Evolutionary conservation across 2,329 filamentous ascomycete genomes (phyloP), one percentile per base, ranked within the genome.

Genomic region (Aspergillus ochraceoroseus): DNA sequence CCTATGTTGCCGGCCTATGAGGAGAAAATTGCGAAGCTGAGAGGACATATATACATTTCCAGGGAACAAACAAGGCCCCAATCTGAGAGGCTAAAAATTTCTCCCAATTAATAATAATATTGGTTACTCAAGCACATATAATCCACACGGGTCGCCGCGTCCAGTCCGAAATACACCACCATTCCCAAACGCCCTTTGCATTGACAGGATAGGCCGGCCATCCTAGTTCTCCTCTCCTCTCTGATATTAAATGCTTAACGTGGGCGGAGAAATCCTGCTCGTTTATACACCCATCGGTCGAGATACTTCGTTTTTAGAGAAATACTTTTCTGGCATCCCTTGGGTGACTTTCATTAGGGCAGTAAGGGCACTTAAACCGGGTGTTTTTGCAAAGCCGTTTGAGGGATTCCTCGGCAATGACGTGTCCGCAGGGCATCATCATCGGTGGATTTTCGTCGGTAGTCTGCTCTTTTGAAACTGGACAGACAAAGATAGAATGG

Each of bases 401-500:
- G 35, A 98, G 69, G 22, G 83, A 88, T 57, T 95, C 89, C 49
- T 82, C 77, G 12, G 88, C 89, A 44, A 98, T 82, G 37, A 95
- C 90, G 67, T 98, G 92, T 4, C 92, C 90, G 59, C 92, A 98
- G 0, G 87, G 85, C 59, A 98, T 81, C 78, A 95, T 92, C 85
- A 96, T 94, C 2, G 92, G 88, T 7, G 92, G 92, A 62, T 98
- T 98, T 15, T 75, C 70, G 57, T 94, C 88, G 0, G 90, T 98
- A 0, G 85, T 88, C 65, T 98, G 92, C 61, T 95, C 92, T 64
- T 96, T 96, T 56, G 84, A 89, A 4, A 98, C 92, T 0, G 92
- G 92, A 59, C 92, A 98, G 28, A 98, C 92, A 61, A 98, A 98
- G 59, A 98, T 95, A 41, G 85, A 85, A 64, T 98, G 92, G 70